Evolutionary conservation across 768 basidiomycete species (phyloP).

Genomic region (Lactifluus volemus): DNA sequence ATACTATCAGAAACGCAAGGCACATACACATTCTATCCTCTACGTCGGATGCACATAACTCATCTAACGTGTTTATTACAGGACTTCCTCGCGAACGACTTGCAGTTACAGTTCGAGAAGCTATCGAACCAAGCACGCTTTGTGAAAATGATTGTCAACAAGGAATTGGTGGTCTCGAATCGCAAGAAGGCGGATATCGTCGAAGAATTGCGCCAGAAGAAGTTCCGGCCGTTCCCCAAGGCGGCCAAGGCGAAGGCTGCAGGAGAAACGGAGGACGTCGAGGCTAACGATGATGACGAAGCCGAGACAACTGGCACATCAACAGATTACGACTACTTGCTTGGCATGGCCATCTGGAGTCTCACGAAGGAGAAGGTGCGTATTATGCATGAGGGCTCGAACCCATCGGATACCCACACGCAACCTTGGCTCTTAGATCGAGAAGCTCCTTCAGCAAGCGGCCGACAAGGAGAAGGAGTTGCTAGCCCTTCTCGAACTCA

Average conservation of each 20-base stretch:
- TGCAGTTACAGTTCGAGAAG: conserved; percentile 74
- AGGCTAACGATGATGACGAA: conserved; percentile 36
- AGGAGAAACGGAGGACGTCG: conserved; percentile 55
- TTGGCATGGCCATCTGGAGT: conserved; percentile 94
- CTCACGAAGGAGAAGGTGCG: conserved; percentile 86
- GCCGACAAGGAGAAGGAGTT: conserved; percentile 79
- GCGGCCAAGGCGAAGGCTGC: conserved; percentile 53
- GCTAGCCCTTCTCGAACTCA: conserved; percentile 62
- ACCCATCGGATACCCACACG: neutral
- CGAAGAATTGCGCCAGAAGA: conserved; percentile 65
- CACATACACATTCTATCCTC: neutral
- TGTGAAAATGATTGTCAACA: conserved; percentile 90
- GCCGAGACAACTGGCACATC: conserved; percentile 37
- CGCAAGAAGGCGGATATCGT: conserved; percentile 87
- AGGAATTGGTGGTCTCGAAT: conserved; percentile 70
- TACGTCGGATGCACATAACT: neutral
- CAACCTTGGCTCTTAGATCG: conserved; percentile 48
- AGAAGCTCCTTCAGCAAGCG: conserved; percentile 71
- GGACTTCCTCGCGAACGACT: conserved; percentile 79
- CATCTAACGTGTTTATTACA: conserved; percentile 26
- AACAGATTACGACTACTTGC: conserved; percentile 84
- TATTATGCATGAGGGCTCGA: neutral
- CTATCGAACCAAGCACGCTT: conserved; percentile 94
- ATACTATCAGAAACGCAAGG: conserved; percentile 96
- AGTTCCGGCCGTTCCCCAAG: conserved; percentile 93